Evolutionary conservation across 257 asterid species (phyloP), one percentile per base, ranked within the genome.

Genomic region (Schizonepeta tenuifolia): DNA sequence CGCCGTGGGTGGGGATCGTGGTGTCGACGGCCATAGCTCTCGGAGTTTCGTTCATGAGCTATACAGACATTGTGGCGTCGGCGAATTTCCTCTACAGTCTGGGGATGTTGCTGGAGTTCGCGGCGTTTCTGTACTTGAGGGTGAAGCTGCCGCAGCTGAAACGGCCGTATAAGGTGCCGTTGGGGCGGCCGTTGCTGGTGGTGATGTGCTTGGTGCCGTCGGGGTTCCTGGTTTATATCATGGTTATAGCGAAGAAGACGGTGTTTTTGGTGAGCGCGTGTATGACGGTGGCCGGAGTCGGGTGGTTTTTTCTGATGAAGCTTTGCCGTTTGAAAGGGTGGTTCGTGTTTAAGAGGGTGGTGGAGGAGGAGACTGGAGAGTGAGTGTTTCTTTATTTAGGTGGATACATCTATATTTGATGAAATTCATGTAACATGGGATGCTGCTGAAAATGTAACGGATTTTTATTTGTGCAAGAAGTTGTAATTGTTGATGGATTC

Each of bases 71-170:
- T 0, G 86, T 91, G 3, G 65, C 96, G 0, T 83, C 82, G 0
- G 96, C 90, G 2, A 91, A 91, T 75, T 86, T 91, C 75, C 59
- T 91, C 72, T 91, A 91, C 31, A 78, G 96, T 47, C 35, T 91
- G 80, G 95, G 97, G 44, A 89, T 91, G 96, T 62, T 91, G 47
- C 71, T 91, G 67, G 96, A 89, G 82, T 87, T 91, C 46, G 83
- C 90, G 2, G 82, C 96, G 3, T 91, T 89, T 82, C 17, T 91
- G 9, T 91, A 91, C 86, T 50, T 91, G 73, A 83, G 97, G 69
- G 65, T 77, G 78, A 91, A 86, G 79, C 67, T 59, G 62, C 86
- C 95, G 2, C 14, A 26, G 75, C 60, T 79, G 72, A 82, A 84
- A 31, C 81, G 97, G 78, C 96, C 96, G 14, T 91, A 77, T 44